These are phyloP conservation scores for Lepidium didymum DNA, from an alignment of 345 rosid genomes.

Conservation along the genomic window DNA sequence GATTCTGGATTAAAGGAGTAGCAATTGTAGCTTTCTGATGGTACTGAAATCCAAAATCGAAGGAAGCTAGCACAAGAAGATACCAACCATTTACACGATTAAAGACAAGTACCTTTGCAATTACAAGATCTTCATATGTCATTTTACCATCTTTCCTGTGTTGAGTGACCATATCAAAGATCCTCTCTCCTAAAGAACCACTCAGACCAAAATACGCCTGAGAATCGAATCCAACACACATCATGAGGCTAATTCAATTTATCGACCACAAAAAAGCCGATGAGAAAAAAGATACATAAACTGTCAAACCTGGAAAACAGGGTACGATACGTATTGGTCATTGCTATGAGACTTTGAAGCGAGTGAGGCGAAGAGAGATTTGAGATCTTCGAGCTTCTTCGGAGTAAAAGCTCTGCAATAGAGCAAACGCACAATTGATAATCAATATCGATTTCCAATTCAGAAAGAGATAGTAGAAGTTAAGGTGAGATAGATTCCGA, in stretches of 20 bases:
- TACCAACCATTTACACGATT: background rate
- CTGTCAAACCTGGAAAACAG: constrained; percentile 57
- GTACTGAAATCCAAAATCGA: background rate
- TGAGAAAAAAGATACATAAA: background rate
- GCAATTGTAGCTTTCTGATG: background rate
- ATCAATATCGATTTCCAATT: background rate
- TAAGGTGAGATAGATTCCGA: background rate
- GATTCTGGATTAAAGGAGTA: background rate
- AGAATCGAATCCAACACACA: background rate
- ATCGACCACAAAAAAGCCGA: background rate
- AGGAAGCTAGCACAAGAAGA: background rate
- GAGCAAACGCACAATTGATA: background rate
- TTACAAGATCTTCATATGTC: constrained; percentile 66
- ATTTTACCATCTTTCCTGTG: constrained; percentile 53
- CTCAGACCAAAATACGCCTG: constrained; percentile 56
- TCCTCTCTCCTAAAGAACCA: constrained; percentile 55
- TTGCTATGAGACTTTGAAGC: constrained; percentile 57
- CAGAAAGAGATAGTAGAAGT: background rate
- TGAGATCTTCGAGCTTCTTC: constrained; percentile 58
- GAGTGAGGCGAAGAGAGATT: constrained; percentile 50
- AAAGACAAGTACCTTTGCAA: constrained; percentile 55
- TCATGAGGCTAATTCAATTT: background rate
- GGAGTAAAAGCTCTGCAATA: constrained; percentile 60
- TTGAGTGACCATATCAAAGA: constrained; percentile 61
- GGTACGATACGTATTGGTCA: constrained; percentile 34